Percentiles rank a stretch among this genome's conserved stretches.
Evolutionary conservation across 2,329 filamentous ascomycete genomes (phyloP).

Genomic region (Colletotrichum sp.): DNA sequence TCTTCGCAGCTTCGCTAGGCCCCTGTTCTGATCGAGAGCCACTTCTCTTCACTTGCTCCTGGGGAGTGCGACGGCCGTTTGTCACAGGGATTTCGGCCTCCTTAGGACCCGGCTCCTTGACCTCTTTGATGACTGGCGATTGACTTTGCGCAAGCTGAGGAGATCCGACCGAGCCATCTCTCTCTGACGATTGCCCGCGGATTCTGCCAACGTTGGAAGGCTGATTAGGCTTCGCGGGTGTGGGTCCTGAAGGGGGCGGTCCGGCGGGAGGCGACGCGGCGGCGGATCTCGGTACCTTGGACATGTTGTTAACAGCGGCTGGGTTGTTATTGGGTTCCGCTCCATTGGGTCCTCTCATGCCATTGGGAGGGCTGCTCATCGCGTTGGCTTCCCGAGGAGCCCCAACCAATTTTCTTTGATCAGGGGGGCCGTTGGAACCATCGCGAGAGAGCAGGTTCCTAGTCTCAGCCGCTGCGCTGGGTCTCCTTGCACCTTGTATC

Average conservation of each 20-base stretch:
- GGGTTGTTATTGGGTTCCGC: conserved; percentile 38
- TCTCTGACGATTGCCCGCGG: conserved; percentile 56
- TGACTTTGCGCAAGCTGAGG: conserved; percentile 37
- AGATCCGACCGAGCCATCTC: conserved; percentile 38
- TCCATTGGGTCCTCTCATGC: conserved; percentile 43
- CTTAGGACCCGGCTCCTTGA: conserved; percentile 27
- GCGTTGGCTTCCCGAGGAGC: conserved; percentile 35
- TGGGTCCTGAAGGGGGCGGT: conserved; percentile 60
- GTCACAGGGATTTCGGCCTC: conserved; percentile 56
- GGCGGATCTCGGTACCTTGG: conserved; percentile 45
- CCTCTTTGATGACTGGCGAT: conserved; percentile 48
- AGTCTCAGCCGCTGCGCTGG: conserved; percentile 43
- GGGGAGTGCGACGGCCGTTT: conserved; percentile 70
- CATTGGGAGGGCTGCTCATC: conserved; percentile 45
- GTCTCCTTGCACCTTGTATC: conserved; percentile 43
- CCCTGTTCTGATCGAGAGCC: conserved; percentile 40
- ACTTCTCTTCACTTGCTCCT: conserved; percentile 51
- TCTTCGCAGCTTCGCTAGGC: conserved; percentile 35
- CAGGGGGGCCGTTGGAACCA: conserved; percentile 55
- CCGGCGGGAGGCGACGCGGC: conserved; percentile 39
- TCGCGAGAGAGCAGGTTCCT: conserved; percentile 53
- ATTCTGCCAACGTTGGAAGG: conserved; percentile 45
- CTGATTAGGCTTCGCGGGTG: conserved; percentile 52
- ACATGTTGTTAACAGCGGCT: conserved; percentile 34
- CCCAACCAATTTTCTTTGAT: conserved; percentile 54